Evolutionary conservation across 2,329 filamentous ascomycete genomes (phyloP), one percentile per base, ranked within the genome.

Genomic region (Apiospora malaysiana): DNA sequence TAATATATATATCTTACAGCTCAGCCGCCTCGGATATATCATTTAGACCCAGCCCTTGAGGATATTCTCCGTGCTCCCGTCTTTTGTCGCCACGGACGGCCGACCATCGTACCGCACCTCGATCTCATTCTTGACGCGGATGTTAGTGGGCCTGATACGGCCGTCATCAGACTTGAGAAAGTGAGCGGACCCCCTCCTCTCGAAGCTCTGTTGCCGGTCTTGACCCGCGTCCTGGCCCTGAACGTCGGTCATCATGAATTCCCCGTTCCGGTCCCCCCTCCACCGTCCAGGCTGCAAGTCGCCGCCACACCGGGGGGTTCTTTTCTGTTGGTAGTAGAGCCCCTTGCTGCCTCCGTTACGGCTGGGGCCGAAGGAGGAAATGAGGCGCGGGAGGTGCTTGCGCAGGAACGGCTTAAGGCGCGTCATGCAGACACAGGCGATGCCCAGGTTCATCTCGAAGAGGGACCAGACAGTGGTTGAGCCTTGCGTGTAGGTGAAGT

Each of bases 401-500:
- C 72, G 63, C 16, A 78, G 68, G 18, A 78, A 76, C 14, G 74
- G 76, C 70, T 75, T 76, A 42, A 78, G 72, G n/a, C 74, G 72
- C 32, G 74, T 74, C 43, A 75, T 73, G 70, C 73, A 75, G 71
- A 75, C 75, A 73, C 77, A 79, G 25, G 76, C 66, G 73, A 78
- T 77, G 69, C 77, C 76, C 32, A 79, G 72, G 73, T 77, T 79
- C 69, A 79, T 69, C 69, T 78, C 77, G 37, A 77, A 71, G 25
- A 74, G 72, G 21, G 75, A 76, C 77, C 77, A 78, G 1, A 78
- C 71, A 18, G 73, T 76, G 2, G 74, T 72, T 8, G 72, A 73
- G 68, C 74, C 74, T 43, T 78, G 73, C 18, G 74, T 74, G 69
- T 74, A 78, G 27, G 77, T 76, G 14, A 78, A 67, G 72, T 78